Evolutionary conservation across 2,329 filamentous ascomycete species (phyloP).

Genomic region (Claviceps maximensis): DNA sequence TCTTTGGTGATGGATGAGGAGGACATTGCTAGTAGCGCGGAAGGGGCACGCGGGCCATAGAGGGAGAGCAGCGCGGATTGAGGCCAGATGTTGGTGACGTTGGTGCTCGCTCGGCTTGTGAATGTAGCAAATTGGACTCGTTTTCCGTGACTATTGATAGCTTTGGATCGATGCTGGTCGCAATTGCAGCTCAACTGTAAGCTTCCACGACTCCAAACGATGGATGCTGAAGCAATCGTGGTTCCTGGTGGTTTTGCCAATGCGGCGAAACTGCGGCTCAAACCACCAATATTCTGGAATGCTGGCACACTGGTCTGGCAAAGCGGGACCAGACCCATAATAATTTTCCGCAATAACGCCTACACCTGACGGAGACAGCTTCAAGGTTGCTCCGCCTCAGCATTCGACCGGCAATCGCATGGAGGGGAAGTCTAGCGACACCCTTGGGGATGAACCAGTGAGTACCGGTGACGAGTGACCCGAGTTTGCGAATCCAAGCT

Average conservation of each 20-base stretch:
- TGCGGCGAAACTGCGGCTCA: not conserved
- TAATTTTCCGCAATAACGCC: not conserved
- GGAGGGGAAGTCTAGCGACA: not conserved
- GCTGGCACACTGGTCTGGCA: not conserved
- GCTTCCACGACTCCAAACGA: not conserved
- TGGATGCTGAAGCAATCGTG: not conserved
- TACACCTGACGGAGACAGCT: not conserved
- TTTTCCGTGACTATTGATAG: not conserved
- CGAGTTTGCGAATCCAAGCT: too few species aligned
- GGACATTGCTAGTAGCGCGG: constrained; percentile 27
- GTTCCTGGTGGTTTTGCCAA: not conserved
- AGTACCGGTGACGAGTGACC: not conserved
- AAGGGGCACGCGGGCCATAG: constrained; percentile 4
- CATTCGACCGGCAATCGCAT: not conserved
- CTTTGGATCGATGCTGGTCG: not conserved
- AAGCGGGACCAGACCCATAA: not conserved
- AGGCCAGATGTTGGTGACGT: not conserved
- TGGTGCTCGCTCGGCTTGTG: too few species aligned
- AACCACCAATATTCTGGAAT: not conserved
- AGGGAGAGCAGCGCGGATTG: not conserved
- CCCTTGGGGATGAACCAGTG: not conserved
- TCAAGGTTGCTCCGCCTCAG: not conserved
- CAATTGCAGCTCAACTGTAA: not conserved
- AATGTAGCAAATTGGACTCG: too few species aligned
- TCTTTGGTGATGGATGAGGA: constrained; percentile 18